Evolutionary conservation across 2,329 filamentous ascomycete genomes (phyloP).

Genomic region (Metarhizium sp.): DNA sequence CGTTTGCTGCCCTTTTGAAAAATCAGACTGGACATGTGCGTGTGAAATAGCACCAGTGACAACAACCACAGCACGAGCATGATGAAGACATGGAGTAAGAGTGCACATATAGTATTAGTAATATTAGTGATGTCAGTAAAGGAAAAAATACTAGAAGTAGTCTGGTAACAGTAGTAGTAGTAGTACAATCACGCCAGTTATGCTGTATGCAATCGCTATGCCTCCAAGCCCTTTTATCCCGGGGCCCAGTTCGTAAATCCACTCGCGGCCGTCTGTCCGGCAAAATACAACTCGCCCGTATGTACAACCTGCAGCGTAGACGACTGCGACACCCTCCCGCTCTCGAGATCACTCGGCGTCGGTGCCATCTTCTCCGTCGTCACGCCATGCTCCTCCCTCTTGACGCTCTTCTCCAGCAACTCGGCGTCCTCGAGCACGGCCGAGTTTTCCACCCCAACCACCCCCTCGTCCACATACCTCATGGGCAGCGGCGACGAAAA

Average conservation of each 20-base stretch:
- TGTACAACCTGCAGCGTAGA: neutral
- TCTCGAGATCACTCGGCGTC: neutral
- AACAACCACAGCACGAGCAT: too few species aligned
- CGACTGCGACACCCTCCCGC: too few species aligned
- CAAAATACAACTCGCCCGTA: neutral
- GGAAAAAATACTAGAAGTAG: too few species aligned
- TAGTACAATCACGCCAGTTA: too few species aligned
- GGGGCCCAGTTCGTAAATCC: neutral
- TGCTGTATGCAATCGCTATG: too few species aligned
- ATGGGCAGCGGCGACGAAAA: neutral
- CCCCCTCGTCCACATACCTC: neutral
- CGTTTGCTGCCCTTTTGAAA: too few species aligned
- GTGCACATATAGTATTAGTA: too few species aligned
- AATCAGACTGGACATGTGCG: too few species aligned
- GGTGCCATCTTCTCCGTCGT: neutral
- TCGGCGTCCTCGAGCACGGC: neutral
- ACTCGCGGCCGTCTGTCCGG: neutral
- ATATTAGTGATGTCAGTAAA: too few species aligned
- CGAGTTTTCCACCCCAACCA: neutral
- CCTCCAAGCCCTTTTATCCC: neutral
- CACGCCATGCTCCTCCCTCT: neutral
- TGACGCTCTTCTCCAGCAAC: neutral
- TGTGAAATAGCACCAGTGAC: too few species aligned
- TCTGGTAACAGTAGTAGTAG: too few species aligned
- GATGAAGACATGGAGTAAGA: too few species aligned